Base-by-base conservation (phyloP, 306 rosid genomes). In the Mimosa pudica region DNA sequence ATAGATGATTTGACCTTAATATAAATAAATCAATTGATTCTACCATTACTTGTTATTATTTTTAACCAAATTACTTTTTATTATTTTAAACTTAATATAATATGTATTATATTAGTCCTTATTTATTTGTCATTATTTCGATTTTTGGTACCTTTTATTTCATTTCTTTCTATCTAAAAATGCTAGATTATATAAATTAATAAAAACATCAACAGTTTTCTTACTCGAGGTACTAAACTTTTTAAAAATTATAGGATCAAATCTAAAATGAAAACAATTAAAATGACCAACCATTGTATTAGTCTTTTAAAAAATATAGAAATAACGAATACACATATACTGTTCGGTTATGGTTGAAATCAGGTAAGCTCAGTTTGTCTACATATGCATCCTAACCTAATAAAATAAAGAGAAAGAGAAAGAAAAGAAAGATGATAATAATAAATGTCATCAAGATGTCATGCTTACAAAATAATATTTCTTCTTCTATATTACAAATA, bases 371-470 rank as follows among this genome's bases (percentile, higher is more conserved):
- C 11, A 5, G 17, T 32, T 12, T 30, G 69, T 33, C 42, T 38
- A 62, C 11, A 38, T n/a, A 4, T 62, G 17, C 38, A 32, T 62
- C 68, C 32, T 10, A 32, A 32, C 42, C 42, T 62, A 12, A 14
- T 5, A 32, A 62, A 62, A 62, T 62, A 62, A 33, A 32, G 7
- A 62, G 10, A 24, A 24, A 12, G 42, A 11, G 17, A 12, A 5
- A 7, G 17, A 7, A 14, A 14, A 8, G 20, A 30, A 7, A 41
- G 49, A 3, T 41, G 7, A 67, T 35, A 32, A 3, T 41, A 3
- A 67, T 35, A 35, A 10, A 68, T 68, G 73, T 68, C 73, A 68
- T 18, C 54, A 18, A 44, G 35, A 68, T 68, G 12, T 44, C 73
- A 68, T 44, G 73, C 73, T 41, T 44, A 44, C 73, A n/a, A 18